Evolutionary conservation across 192 early-diverging fungal species (phyloP), one percentile per base, ranked within the genome.

Genomic region (Linnemannia exigua): DNA sequence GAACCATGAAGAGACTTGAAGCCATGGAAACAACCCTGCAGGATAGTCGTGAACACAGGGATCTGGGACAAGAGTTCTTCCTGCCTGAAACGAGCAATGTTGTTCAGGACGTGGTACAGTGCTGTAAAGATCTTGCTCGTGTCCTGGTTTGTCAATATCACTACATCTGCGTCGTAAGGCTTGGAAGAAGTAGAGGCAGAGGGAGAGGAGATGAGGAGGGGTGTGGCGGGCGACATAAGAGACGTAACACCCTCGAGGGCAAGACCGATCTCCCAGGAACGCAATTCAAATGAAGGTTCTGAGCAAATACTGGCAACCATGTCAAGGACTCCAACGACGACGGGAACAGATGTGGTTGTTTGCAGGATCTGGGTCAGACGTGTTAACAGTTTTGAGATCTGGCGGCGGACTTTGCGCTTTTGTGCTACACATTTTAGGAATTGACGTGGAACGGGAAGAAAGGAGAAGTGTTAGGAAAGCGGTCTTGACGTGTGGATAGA

Each of bases 1-100:
- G 89, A 90, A 5, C 84, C 81, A 77, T 90, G 88, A 6, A 84
- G 58, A 1, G 90, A 91, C 77, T 90, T 92, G 76, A 94, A 94
- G 70, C 91, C 91, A 67, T 93, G 88, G 22, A 94, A 66, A n/a
- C 93, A 48, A 9, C 87, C 70, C 76, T 92, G 89, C 19, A 94
- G 33, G n/a, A 94, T 88, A 3, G 86, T 69, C 6, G 84, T 87
- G 41, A 93, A 91, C 0, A 90, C 71, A 38, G 93, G 90, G 47
- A 95, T 90, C n/a, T 83, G 48, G 9, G 87, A 76, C 12, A 89
- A 72, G 5, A 95, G 69, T 22, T 87, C 75, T 38, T 92, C 90
- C 58, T 91, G 91, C 41, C 91, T 88, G 75, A 88, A 81, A 12
- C 87, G 73, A 9, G 92, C 66, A 33, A 93, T 52, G n/a, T 89